Conservation (phyloP, 108 stramenopile species). For the Conticribra guillardii region DNA sequence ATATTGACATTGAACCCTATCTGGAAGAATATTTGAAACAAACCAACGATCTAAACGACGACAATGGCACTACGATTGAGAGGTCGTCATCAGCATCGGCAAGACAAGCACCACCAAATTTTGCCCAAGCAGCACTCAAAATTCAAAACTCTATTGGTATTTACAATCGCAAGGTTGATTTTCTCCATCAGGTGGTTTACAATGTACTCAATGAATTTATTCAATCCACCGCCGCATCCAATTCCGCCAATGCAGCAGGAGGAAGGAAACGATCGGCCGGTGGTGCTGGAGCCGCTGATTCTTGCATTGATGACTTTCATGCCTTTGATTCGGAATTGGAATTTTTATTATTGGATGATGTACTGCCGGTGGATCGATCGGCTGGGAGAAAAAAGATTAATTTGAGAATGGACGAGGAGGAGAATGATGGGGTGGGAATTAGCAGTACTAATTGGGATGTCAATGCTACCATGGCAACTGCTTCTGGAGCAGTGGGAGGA, state of each 20-base stretch:
- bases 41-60: constrained; percentile 1
- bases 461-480: constrained; percentile 4
- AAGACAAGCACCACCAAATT: constrained; percentile 69
- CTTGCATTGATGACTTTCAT: constrained; percentile 70
- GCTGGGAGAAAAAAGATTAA: constrained; percentile 53
- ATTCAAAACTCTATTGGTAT: constrained; percentile 86
- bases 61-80: background rate
- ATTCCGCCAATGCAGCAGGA: too few species aligned
- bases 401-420: constrained; percentile 8
- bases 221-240: constrained; percentile 11
- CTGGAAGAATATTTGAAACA: constrained; percentile 62
- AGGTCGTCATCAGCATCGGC: constrained; percentile 51
- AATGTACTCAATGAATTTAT: constrained; percentile 76
- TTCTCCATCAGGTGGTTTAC: constrained; percentile 89
- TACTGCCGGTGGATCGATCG: constrained; percentile 74
- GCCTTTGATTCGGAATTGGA: constrained; percentile 73
- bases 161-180: constrained; percentile 96
- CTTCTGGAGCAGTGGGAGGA: background rate
- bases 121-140: constrained; percentile 95
- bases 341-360: constrained; percentile 94
- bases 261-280: too few species aligned
- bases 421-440: background rate
- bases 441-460: background rate
- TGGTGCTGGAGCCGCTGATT: constrained; percentile 35
- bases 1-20: constrained; percentile 93